Percentiles rank a stretch among this genome's conserved stretches.
Evolutionary conservation across 495 filamentous ascomycete genomes (phyloP).

Genomic region (Oidiodendron maius): DNA sequence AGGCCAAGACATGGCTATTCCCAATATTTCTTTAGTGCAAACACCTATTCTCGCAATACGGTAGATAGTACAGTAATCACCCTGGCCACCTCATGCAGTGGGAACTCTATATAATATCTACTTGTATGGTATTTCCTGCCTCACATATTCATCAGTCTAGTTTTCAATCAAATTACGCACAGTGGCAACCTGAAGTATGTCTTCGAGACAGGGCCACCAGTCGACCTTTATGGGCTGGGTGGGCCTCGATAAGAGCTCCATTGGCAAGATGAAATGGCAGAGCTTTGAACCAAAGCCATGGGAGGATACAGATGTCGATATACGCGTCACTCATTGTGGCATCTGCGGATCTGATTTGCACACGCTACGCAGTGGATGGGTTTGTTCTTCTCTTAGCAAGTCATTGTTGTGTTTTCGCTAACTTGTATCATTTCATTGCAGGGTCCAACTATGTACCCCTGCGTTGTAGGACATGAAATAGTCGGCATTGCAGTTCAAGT

Average conservation of each 20-base stretch:
- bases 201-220: too few species aligned
- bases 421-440: too few species aligned
- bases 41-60: too few species aligned
- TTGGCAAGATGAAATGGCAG: constrained; percentile 66
- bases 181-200: too few species aligned
- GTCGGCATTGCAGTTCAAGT: constrained; percentile 69
- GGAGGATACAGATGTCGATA: constrained; percentile 72
- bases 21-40: too few species aligned
- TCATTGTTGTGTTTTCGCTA: not conserved
- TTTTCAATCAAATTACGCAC: too few species aligned
- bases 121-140: too few species aligned
- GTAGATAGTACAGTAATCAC: too few species aligned
- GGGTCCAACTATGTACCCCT: constrained; percentile 62
- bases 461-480: constrained; percentile 80
- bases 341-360: constrained; percentile 80
- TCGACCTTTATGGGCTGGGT: constrained; percentile 76
- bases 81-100: too few species aligned
- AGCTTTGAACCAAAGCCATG: constrained; percentile 74
- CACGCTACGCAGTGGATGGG: constrained; percentile 69
- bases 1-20: too few species aligned
- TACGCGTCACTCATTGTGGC: constrained; percentile 75
- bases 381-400: constrained; percentile 1
- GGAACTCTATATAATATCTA: too few species aligned
- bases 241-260: constrained; percentile 51
- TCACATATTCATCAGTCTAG: too few species aligned